Evolutionary conservation across 2,329 filamentous ascomycete genomes (phyloP).

Genomic region (Penicillium sp.): DNA sequence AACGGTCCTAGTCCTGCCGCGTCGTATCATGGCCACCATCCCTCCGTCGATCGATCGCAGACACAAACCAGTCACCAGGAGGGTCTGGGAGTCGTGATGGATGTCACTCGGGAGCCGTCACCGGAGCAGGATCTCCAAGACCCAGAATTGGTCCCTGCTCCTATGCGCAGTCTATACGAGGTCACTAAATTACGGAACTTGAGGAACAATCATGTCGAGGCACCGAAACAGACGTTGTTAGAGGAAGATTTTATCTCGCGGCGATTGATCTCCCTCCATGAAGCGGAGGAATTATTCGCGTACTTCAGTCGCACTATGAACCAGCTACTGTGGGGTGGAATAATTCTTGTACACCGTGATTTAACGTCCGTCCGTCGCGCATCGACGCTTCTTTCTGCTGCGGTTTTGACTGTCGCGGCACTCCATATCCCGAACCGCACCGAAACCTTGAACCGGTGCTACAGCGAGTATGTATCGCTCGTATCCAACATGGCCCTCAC

Average conservation of each 20-base stretch:
- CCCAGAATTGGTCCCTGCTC: conserved; percentile 47
- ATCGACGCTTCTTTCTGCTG: conserved; percentile 55
- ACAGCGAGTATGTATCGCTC: conserved; percentile 56
- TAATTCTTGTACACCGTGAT: conserved; percentile 50
- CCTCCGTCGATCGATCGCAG: conserved; percentile 28
- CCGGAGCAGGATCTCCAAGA: conserved; percentile 43
- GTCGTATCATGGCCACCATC: conserved; percentile 27
- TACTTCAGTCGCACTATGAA: conserved; percentile 53
- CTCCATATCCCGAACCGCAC: conserved; percentile 57
- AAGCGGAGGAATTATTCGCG: conserved; percentile 52
- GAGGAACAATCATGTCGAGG: conserved; percentile 38
- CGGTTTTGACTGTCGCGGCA: conserved; percentile 57
- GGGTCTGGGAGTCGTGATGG: conserved; percentile 33
- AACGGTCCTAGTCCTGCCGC: conserved; percentile 28
- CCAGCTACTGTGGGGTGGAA: conserved; percentile 52
- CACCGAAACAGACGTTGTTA: conserved; percentile 37
- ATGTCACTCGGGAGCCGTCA: conserved; percentile 48
- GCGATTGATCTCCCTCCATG: conserved; percentile 47
- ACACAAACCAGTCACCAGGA: conserved; percentile 27
- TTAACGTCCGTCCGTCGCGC: conserved; percentile 53
- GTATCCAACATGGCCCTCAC: conserved; percentile 59
- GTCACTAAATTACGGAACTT: conserved; percentile 51
- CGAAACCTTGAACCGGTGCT: conserved; percentile 53
- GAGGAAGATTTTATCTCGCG: conserved; percentile 52
- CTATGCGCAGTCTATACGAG: conserved; percentile 55